Evolutionary conservation across 108 stramenopile genomes (phyloP), one percentile per base, ranked within the genome.

Genomic region (Seminavis robusta): DNA sequence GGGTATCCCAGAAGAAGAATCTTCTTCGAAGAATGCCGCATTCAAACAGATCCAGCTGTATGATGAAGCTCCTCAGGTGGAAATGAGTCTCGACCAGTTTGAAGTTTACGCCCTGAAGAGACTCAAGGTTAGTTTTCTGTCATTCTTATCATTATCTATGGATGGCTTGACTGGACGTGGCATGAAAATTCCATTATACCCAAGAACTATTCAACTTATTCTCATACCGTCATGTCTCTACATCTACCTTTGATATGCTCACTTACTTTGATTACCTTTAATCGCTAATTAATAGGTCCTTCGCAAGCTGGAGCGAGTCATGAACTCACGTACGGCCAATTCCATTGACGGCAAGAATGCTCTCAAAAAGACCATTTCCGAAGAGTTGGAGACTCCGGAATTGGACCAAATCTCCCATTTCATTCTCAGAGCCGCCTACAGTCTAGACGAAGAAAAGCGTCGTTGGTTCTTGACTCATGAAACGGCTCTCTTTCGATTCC

Each of bases 351-450:
- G 17, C 31, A 60, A 74, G 57, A 4, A 42, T 48, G 17, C 13
- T 15, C n/a, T n/a, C 25, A 31, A 60, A 60, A 13, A 34, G 15
- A 29, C 46, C 40, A 61, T 55, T 3, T 15, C 36, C 29, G 42
- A 29, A 33, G 59, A 33, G 29, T 10, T 44, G 7, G 24, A n/a
- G 28, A 34, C 73, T 59, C 57, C 56, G 24, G 53, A 43, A 56
- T 60, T 86, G 50, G 98, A 98, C 65, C 51, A 51, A n/a, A 76
- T 89, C 45, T 96, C 95, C 5, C 98, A 98, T 74, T 97, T 94
- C 74, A 95, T 98, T 30, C 73, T 98, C 24, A 76, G 98, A 17
- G 74, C 95, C 8, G 95, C 96, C 33, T 97, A 97, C 73, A 96
- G 94, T 75, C 88, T 84, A 21, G 72, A 78, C 10, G 94, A 95